A percentile compares a stretch with the other conserved stretches of the same genome.
Conservation (phyloP, 441 rosid species). For the Geranium incanum region DNA sequence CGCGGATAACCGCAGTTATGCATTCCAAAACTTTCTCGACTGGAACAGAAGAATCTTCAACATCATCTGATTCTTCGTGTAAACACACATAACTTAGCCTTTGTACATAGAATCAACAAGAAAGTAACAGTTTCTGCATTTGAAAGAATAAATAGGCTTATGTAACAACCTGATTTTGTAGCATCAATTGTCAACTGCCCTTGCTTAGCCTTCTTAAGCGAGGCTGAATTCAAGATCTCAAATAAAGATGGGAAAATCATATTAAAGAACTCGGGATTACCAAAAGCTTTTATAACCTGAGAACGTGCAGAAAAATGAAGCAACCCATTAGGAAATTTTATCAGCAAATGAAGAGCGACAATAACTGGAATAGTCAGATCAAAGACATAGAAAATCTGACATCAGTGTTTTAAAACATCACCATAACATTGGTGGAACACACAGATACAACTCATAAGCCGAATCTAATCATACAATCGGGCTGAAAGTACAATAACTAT, state of each 20-base stretch:
- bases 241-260: constrained; percentile 57
- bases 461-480: not conserved
- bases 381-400: not conserved
- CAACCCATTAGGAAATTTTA: not conserved
- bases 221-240: constrained; percentile 57
- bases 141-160: constrained; percentile 13
- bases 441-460: not conserved
- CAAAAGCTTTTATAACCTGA: constrained; percentile 83
- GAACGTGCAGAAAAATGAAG: constrained; percentile 14
- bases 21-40: constrained; percentile 64
- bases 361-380: not conserved
- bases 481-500: no score
- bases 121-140: constrained; percentile 8
- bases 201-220: constrained; percentile 32
- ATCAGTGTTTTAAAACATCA: no score
- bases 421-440: not conserved
- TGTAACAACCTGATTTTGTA: constrained; percentile 54
- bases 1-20: constrained; percentile 52
- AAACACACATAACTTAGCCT: not conserved
- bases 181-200: constrained; percentile 38
- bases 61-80: constrained; percentile 47
- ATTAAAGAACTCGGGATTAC: constrained; percentile 59
- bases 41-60: constrained; percentile 43
- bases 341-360: not conserved
- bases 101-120: not conserved